Conservation (phyloP, 2,329 filamentous ascomycete species). For the Aspergillus fischeri region DNA sequence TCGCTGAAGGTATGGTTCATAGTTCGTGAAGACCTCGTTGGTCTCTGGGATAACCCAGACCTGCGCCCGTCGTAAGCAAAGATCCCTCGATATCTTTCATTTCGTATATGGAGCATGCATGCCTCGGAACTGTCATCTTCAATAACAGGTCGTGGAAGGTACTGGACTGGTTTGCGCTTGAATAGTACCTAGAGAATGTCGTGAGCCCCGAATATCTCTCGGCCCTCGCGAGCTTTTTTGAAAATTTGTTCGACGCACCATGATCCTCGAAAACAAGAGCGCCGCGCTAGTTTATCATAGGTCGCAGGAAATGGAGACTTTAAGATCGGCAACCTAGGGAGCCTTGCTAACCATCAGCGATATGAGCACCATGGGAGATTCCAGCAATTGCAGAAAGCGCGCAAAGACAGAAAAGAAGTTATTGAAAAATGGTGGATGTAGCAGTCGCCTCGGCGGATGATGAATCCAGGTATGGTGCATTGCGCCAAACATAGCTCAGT, state of each 20-base stretch:
- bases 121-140: conserved; percentile 83
- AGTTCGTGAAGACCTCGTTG: conserved; percentile 81
- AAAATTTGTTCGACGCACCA: conserved; percentile 25
- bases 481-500: conserved; percentile 1
- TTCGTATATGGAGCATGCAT: conserved; percentile 29
- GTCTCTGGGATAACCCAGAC: conserved; percentile 90
- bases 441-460: neutral
- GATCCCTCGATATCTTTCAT: conserved; percentile 4
- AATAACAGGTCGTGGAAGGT: conserved; percentile 66
- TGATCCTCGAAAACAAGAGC: conserved; percentile 17
- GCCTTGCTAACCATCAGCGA: conserved; percentile 11
- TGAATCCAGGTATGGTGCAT: neutral
- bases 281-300: conserved; percentile 26
- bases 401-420: neutral
- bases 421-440: neutral
- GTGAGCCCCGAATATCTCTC: conserved; percentile 16
- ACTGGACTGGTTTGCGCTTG: conserved; percentile 91
- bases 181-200: conserved; percentile 68
- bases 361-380: neutral
- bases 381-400: neutral
- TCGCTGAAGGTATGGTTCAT: conserved; percentile 80
- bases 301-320: neutral
- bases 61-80: conserved; percentile 45
- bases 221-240: neutral
- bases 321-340: neutral